Conservation (phyloP, 1,284 basidiomycete species). For the Volvariella volvacea region DNA sequence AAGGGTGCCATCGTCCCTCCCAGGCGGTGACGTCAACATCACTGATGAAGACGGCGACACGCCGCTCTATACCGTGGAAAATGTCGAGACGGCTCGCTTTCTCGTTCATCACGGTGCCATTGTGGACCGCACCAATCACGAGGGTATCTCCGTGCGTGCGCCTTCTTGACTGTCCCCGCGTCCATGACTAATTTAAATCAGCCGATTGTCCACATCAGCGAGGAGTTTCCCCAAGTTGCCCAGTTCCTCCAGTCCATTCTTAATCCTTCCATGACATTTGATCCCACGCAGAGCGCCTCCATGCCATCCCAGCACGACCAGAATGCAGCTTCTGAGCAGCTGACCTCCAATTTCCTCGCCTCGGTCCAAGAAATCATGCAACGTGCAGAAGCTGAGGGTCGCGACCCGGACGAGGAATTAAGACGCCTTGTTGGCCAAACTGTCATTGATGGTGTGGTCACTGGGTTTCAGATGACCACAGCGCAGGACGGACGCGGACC, state of each 20-base stretch:
- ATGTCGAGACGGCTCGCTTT: constrained; percentile 69
- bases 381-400: constrained; percentile 55
- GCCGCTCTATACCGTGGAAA: constrained; percentile 87
- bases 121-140: constrained; percentile 54
- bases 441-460: constrained; percentile 54
- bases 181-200: constrained; percentile 21
- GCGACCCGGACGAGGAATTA: constrained; percentile 57
- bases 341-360: constrained; percentile 64
- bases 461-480: constrained; percentile 46
- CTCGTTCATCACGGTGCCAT: constrained; percentile 80
- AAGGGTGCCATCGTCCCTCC: constrained; percentile 4
- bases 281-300: constrained; percentile 10
- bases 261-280: constrained; percentile 18
- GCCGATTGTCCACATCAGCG: constrained; percentile 70
- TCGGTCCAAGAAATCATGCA: constrained; percentile 63
- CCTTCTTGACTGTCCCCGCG: constrained; percentile 2
- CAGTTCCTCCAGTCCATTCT: constrained; percentile 52
- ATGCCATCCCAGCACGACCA: constrained; percentile 62
- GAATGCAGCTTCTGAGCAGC: constrained; percentile 58
- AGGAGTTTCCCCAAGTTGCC: constrained; percentile 79
- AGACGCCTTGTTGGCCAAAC: constrained; percentile 48
- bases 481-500: constrained; percentile 8
- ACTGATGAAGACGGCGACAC: constrained; percentile 87
- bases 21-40: constrained; percentile 84
- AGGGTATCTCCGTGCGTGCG: constrained; percentile 68